A percentile compares a stretch with the other conserved stretches of the same genome.
These are phyloP conservation scores for Pisolithus orientalis DNA, from an alignment of 768 basidiomycete species.

Conservation along the genomic window DNA sequence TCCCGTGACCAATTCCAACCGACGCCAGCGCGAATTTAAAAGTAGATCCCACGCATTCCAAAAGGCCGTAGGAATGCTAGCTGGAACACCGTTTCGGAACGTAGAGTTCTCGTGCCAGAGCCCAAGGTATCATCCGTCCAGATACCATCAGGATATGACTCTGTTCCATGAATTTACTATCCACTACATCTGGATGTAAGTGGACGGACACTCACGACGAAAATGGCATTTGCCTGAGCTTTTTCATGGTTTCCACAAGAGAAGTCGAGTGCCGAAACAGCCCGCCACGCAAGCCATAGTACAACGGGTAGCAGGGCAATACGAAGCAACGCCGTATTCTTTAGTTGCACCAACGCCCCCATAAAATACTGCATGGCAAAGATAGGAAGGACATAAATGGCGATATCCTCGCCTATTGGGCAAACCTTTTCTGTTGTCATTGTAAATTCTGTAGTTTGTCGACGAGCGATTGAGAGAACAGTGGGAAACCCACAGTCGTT, in stretches of 20 bases:
- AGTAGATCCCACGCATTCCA: slow-evolving; percentile 24
- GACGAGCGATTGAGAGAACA: background rate
- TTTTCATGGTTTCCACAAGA: slow-evolving; percentile 13
- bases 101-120: slow-evolving; percentile 12
- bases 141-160: slow-evolving; percentile 9
- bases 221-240: slow-evolving; percentile 8
- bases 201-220: slow-evolving; percentile 14
- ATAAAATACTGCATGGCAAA: slow-evolving; percentile 43
- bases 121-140: slow-evolving; percentile 16
- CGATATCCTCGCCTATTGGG: slow-evolving; percentile 19
- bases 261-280: slow-evolving; percentile 20
- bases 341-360: slow-evolving; percentile 47
- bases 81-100: slow-evolving; percentile 4
- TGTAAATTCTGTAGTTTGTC: background rate
- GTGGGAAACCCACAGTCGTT: background rate
- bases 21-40: slow-evolving; percentile 14
- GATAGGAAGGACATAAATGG: slow-evolving; percentile 35
- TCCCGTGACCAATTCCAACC: slow-evolving; percentile 22
- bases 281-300: slow-evolving; percentile 39
- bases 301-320: slow-evolving; percentile 44
- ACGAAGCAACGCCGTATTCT: slow-evolving; percentile 36
- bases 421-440: slow-evolving; percentile 1
- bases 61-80: slow-evolving; percentile 4
- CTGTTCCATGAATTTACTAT: slow-evolving; percentile 4
- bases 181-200: background rate